A percentile compares a stretch with the other conserved stretches of the same genome.
These are phyloP conservation scores for Phoenix roebelenii DNA, from an alignment of 176 grass and related monocot genomes.

Conservation along the genomic window DNA sequence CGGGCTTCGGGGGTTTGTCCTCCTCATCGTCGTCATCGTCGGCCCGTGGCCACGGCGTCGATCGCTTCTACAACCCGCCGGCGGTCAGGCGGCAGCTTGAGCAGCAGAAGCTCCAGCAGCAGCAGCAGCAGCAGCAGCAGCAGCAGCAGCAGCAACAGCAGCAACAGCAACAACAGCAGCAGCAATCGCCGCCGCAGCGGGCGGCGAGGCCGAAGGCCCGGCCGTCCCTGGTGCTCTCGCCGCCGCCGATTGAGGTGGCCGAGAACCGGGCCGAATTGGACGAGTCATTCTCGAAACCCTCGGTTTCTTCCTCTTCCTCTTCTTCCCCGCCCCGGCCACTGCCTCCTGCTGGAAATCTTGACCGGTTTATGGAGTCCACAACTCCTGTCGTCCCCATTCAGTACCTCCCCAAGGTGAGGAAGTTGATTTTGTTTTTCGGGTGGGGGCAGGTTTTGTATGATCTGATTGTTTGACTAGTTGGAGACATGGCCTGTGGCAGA, in stretches of 20 bases:
- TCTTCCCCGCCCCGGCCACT: conserved; percentile 7
- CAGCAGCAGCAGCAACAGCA: conserved; percentile 10
- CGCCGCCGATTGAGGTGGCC: conserved; percentile 12
- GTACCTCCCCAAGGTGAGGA: conserved; percentile 43
- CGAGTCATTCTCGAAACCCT: conserved; percentile 47
- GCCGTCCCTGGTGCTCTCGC: not conserved
- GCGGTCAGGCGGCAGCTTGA: conserved; percentile 48
- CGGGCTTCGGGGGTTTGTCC: conserved; percentile 30
- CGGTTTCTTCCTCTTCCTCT: conserved; percentile 28
- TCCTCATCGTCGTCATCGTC: conserved; percentile 8
- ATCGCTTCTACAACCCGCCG: conserved; percentile 66
- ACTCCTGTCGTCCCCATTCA: conserved; percentile 54
- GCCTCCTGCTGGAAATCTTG: conserved; percentile 39
- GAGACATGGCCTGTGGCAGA: conserved; percentile 23
- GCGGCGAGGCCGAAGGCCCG: conserved; percentile 22
- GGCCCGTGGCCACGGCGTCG: conserved; percentile 25
- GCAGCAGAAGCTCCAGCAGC: not conserved
- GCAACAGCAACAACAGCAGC: conserved; percentile 19
- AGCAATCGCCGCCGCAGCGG: conserved; percentile 26
- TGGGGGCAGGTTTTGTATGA: not conserved
- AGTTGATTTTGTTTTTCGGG: too few species aligned
- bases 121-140: conserved; percentile 30
- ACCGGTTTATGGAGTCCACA: conserved; percentile 66
- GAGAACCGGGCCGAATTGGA: conserved; percentile 44
- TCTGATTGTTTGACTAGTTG: conserved; percentile 2